Conservation (phyloP, 768 basidiomycete genomes). For the Leccinum longicurvipes region DNA sequence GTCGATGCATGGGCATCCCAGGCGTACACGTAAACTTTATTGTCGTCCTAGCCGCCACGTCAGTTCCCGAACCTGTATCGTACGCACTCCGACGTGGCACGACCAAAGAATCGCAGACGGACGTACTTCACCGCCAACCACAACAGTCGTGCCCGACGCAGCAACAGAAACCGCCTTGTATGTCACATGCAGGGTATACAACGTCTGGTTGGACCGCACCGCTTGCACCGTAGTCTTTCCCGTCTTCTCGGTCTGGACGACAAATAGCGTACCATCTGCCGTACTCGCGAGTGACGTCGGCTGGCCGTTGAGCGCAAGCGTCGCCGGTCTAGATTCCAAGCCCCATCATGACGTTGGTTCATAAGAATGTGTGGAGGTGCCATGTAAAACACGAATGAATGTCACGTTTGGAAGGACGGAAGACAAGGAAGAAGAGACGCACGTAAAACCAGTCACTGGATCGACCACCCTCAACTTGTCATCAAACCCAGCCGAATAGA, state of each 20-base stretch:
- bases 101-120: background rate
- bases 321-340: slow-evolving; percentile 42
- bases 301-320: slow-evolving; percentile 54
- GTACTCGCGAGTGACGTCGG: slow-evolving; percentile 63
- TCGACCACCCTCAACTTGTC: slow-evolving; percentile 72
- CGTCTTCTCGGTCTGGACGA: slow-evolving; percentile 45
- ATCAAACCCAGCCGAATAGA: slow-evolving; percentile 77
- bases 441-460: slow-evolving; percentile 28
- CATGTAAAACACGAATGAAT: background rate
- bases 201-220: slow-evolving; percentile 65
- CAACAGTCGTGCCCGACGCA: slow-evolving; percentile 49
- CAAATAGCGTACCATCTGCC: slow-evolving; percentile 61
- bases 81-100: background rate
- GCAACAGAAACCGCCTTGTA: slow-evolving; percentile 59
- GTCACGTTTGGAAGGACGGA: background rate
- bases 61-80: background rate
- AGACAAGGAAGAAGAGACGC: slow-evolving; percentile 14
- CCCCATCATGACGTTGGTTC: background rate
- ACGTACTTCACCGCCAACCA: slow-evolving; percentile 73
- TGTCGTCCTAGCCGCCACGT: slow-evolving; percentile 46
- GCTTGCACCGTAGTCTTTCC: slow-evolving; percentile 51
- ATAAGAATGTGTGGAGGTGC: background rate
- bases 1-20: slow-evolving; percentile 59
- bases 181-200: slow-evolving; percentile 51
- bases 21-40: slow-evolving; percentile 67